Base-by-base conservation (phyloP, 257 asterid species). In the Echites panduratus region DNA sequence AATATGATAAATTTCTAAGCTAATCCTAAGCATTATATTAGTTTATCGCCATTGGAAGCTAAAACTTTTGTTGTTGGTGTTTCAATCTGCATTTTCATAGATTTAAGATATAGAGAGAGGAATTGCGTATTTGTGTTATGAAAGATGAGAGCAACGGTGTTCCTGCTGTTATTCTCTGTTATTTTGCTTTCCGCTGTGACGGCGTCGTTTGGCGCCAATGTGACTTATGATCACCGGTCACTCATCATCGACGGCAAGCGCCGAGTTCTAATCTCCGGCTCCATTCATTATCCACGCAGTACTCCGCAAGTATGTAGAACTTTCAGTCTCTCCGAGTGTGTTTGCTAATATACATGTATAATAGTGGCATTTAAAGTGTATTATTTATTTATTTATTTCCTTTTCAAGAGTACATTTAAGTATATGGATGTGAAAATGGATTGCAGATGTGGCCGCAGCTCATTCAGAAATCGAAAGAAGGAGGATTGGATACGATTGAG, bases 391-490 rank as follows among this genome's bases (percentile, higher is more conserved):
- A 32, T 43, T 35, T 38, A 7, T 38, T 14, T 27, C n/a, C n/a
- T n/a, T 32, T 32, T 32, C 38, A 32, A 32, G 38, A 32, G 14
- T 48, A 29, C 19, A 7, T 38, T 9, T 69, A 38, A 5, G 19
- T 64, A 2, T 62, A 41, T 53, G 20, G 27, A 14, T 48, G 19
- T 22, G 47, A 40, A 64, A 20, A 32, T 71, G 54, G 40, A 13
- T 69, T 68, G 66, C 80, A 92, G 98, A 92, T 92, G 98, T 92
- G 98, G 98, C 95, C 96, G 19, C 96, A 88, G 73, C 84, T 92
- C 77, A 87, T 92, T 68, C 90, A 88, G 75, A 90, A 90, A 76
- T 82, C 96, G 0, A 92, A 92, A 70, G 97, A 87, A 19, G 98
- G 98, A 76, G 98, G 98, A 0, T 75, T 92, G 86, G 95, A 92